Percentiles rank a stretch among this genome's conserved stretches.
These are phyloP conservation scores for Exophiala sp. DNA, from an alignment of 2,329 filamentous ascomycete genomes.

Conservation along the genomic window DNA sequence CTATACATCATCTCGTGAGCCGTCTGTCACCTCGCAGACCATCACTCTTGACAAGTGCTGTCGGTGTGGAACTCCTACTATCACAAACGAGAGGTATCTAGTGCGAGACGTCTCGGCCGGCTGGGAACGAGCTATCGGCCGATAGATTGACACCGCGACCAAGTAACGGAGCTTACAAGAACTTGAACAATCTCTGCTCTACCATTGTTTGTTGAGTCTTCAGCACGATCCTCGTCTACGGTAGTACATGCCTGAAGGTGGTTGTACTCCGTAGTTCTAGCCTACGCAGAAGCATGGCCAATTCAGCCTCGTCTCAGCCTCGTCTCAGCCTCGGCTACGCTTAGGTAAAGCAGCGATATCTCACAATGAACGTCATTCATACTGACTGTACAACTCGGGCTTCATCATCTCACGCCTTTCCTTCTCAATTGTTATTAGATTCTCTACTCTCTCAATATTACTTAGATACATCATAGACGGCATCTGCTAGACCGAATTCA, in stretches of 20 bases:
- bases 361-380: neutral
- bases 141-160: neutral
- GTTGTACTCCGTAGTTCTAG: neutral
- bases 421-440: neutral
- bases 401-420: neutral
- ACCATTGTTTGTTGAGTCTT: neutral
- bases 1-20: too few species aligned
- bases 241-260: neutral
- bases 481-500: neutral
- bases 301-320: neutral
- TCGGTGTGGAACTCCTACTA: too few species aligned
- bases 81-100: neutral
- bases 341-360: neutral
- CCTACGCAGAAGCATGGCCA: too few species aligned
- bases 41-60: too few species aligned
- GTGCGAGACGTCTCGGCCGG: neutral
- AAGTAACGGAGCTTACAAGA: too few species aligned
- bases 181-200: too few species aligned
- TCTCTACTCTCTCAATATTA: neutral
- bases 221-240: neutral
- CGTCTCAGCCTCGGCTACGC: neutral
- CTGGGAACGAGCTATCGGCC: neutral
- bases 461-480: neutral
- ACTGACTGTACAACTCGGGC: neutral
- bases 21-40: too few species aligned